Percentiles rank a stretch among this genome's conserved stretches.
Evolutionary conservation across 805 yeast species (phyloP).

Genomic region (Brettanomyces custersianus): DNA sequence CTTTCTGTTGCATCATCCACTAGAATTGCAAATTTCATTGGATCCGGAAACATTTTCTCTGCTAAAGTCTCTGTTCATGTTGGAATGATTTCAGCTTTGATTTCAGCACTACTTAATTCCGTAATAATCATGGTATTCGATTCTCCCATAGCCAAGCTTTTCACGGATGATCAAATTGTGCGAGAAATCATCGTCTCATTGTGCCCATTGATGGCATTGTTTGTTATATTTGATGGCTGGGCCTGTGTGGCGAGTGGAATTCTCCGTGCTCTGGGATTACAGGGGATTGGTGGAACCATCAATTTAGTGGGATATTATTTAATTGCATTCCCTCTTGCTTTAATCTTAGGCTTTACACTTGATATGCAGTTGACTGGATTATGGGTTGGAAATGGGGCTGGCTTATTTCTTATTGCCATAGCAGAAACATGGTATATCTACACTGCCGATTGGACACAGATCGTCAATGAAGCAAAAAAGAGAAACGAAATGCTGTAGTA

Average conservation of each 20-base stretch:
- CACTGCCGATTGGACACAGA: constrained; percentile 44
- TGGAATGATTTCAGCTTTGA: constrained; percentile 28
- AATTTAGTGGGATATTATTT: constrained; percentile 66
- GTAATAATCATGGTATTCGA: constrained; percentile 37
- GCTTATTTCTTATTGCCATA: constrained; percentile 45
- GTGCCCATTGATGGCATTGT: constrained; percentile 56
- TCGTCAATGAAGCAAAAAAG: constrained; percentile 25
- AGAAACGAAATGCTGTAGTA: constrained; percentile 9
- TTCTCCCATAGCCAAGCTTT: constrained; percentile 42
- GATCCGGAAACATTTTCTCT: constrained; percentile 27
- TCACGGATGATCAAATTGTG: constrained; percentile 56
- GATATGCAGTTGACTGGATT: constrained; percentile 49
- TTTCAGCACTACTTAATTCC: constrained; percentile 32
- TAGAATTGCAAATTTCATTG: constrained; percentile 45
- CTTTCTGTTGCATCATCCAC: constrained; percentile 47
- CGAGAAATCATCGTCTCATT: constrained; percentile 39
- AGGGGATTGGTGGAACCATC: constrained; percentile 60
- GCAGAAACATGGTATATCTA: constrained; percentile 39
- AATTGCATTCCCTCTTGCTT: constrained; percentile 61
- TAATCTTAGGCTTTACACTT: constrained; percentile 42
- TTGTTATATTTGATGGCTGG: constrained; percentile 62
- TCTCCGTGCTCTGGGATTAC: constrained; percentile 69
- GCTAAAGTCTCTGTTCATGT: constrained; percentile 33
- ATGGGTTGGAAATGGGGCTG: constrained; percentile 69
- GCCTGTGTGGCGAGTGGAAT: constrained; percentile 68